Percentiles rank a stretch among this genome's conserved stretches.
These are phyloP conservation scores for Verticillium albo-atrum DNA, from an alignment of 2,329 filamentous ascomycete genomes.

Conservation along the genomic window DNA sequence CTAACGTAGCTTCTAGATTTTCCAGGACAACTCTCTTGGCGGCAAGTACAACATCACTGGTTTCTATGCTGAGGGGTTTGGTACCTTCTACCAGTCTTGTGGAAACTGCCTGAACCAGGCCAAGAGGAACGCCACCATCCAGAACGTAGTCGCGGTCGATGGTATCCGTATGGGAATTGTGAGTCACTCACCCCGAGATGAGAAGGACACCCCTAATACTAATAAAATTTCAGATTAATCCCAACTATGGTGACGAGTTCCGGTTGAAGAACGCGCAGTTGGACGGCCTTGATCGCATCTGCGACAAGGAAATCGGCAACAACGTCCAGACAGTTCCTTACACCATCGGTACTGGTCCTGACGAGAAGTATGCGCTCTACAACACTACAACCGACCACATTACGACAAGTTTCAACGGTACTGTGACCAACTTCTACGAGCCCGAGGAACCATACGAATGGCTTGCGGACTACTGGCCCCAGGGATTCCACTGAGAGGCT, in stretches of 20 bases:
- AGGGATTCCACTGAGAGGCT: slow-evolving; percentile 14
- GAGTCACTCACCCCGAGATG: not conserved
- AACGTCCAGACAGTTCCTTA: slow-evolving; percentile 21
- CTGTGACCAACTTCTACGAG: slow-evolving; percentile 15
- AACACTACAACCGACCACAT: slow-evolving; percentile 21
- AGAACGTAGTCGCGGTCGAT: slow-evolving; percentile 20
- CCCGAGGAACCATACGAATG: slow-evolving; percentile 44
- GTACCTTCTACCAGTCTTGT: slow-evolving; percentile 22
- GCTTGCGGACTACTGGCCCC: slow-evolving; percentile 43
- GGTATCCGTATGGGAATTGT: slow-evolving; percentile 19
- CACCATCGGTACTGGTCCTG: slow-evolving; percentile 17
- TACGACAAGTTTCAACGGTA: slow-evolving; percentile 13
- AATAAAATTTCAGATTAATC: slow-evolving; percentile 16
- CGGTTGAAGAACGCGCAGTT: slow-evolving; percentile 21
- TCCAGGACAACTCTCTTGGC: slow-evolving; percentile 22
- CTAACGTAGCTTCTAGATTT: slow-evolving; percentile 14
- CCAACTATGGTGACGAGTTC: slow-evolving; percentile 22
- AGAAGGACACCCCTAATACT: not conserved
- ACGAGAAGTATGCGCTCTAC: slow-evolving; percentile 22
- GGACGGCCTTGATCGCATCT: slow-evolving; percentile 14
- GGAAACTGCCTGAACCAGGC: slow-evolving; percentile 23
- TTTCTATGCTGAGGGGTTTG: slow-evolving; percentile 22
- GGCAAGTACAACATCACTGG: slow-evolving; percentile 25
- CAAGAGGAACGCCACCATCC: slow-evolving; percentile 17
- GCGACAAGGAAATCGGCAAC: slow-evolving; percentile 23